phyloP scores from a whole-genome alignment of 768 basidiomycete genomes.

The Hortiboletus campestris region DNA sequence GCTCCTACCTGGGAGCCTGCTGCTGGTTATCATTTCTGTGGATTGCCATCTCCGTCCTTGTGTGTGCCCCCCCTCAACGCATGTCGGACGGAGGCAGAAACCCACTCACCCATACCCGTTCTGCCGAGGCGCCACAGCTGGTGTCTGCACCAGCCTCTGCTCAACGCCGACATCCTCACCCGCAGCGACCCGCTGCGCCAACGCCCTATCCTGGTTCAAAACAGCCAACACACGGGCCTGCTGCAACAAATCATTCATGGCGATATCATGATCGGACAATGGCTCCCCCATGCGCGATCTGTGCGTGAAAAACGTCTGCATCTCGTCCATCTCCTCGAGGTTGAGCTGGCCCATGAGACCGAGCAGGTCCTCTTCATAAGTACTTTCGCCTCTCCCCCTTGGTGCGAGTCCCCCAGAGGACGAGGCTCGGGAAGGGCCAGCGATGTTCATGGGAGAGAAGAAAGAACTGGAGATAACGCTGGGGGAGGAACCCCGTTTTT shows the following conservation, averaged over 20 bases:
- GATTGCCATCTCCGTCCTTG: not conserved
- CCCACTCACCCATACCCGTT: not conserved
- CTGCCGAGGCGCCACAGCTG: not conserved
- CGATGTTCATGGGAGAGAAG: conserved; percentile 22
- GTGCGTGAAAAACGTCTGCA: conserved; percentile 7
- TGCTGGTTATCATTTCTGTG: not conserved
- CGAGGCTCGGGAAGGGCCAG: conserved; percentile 24
- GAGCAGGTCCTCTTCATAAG: conserved; percentile 27
- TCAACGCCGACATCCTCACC: conserved; percentile 4
- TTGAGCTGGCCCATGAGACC: conserved; percentile 20
- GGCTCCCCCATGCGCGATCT: conserved; percentile 2
- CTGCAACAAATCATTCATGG: conserved; percentile 24
- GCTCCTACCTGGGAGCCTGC: conserved; percentile 11
- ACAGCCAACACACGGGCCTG: conserved; percentile 19
- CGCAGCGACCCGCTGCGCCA: conserved; percentile 21
- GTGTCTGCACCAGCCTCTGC: not conserved
- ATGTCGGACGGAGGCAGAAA: not conserved
- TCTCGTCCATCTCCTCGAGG: conserved; percentile 19
- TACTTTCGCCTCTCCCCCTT: conserved; percentile 17
- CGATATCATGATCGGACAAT: conserved; percentile 25
- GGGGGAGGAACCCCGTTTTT: not conserved
- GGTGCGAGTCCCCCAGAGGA: not conserved
- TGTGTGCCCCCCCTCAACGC: not conserved
- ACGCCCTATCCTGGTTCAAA: conserved; percentile 18
- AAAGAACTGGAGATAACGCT: conserved; percentile 7